Evolutionary conservation across 1,284 basidiomycete genomes (phyloP), one percentile per base, ranked within the genome.

Genomic region (Austropuccinia psidii): DNA sequence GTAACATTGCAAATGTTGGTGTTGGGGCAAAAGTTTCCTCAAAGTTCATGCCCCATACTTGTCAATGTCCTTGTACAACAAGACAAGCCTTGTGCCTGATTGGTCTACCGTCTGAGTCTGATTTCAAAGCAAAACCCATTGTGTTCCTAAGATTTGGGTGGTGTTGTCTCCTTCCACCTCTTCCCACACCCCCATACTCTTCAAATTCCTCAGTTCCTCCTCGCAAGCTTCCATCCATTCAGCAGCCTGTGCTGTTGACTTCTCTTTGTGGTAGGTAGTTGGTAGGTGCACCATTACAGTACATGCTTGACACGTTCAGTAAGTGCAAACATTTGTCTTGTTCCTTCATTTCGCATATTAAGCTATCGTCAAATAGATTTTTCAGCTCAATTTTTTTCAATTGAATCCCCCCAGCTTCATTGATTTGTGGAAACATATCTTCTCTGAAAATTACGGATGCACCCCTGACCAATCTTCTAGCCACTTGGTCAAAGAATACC

Each of bases 1-100:
- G 35, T n/a, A 64, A 31, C 0, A 50, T 41, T 3, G 70, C 27
- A 47, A 73, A 73, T 4, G 58, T 54, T 7, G 37, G 27, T 37
- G 55, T 70, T 2, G 68, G 68, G 2, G 62, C 45, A 39, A 61
- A 61, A 61, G 39, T 43, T 37, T 61, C 58, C 8, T 37, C 21
- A 37, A 37, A 35, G 31, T 61, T 43, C 9, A 6, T 8, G 31
- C 58, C 58, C 31, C 39, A 24, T 13, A 61, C 21, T 35, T 61
- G 58, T 13, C 27, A 35, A 35, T 33, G 39, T 8, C 58, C 58
- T 24, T 37, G 31, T 5, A 35, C 58, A 8, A 61, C 58, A 37
- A 61, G 24, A 19, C 55, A 6, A 58, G 55, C 55, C 33, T 58
- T 58, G 27, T 24, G 33, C 17, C 29, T 50, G n/a, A n/a, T n/a